Base-by-base conservation (phyloP, 148 eudicot genomes). In the Rhododendron simsii region DNA sequence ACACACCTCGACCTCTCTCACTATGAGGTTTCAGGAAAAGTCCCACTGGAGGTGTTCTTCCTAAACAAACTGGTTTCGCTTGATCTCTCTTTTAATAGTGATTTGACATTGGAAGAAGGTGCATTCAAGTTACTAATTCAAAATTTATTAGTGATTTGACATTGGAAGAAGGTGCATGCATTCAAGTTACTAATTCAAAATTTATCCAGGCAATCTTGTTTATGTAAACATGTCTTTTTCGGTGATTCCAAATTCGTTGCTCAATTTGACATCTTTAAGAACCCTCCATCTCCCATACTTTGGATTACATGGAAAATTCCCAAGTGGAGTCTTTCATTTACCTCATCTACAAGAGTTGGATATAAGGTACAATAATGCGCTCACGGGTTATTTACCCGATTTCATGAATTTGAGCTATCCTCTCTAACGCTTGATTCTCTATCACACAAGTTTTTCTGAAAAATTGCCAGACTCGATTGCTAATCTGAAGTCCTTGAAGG, bases 1-100 rank as follows among this genome's bases (percentile, higher is more conserved):
- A 86, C 73, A 30, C 82, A 69, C 30, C 84, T 86, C 20, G 86
- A 88, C 57, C 86, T 88, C 86, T 88, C 86, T 30, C 10, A 11
- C 14, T 65, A 77, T 4, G 3, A 35, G 45, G 75, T 85, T 47
- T 5, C 48, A 0, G 78, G 87, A 28, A 10, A 80, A 0, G 59
- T 83, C 71, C 88, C 87, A 45, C 7, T 16, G 1, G 82, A 78
- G 14, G 18, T 86, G 1, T 47, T 63, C 6, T 57, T 41, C 63
- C 86, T n/a, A 45, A 84, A 47, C 74, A 86, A 44, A 11, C 61
- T 86, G 5, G 30, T 37, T 3, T 77, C 53, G 30, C 79, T 86
- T 21, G 88, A 86, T 83, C 88, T 86, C 75, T 77, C 82, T 8
- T 0, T 23, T 5, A 23, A 67, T 73, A 83, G 21, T 28, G 57